Evolutionary conservation across 2,329 filamentous ascomycete genomes (phyloP).

Genomic region (Raffaelea arxii): DNA sequence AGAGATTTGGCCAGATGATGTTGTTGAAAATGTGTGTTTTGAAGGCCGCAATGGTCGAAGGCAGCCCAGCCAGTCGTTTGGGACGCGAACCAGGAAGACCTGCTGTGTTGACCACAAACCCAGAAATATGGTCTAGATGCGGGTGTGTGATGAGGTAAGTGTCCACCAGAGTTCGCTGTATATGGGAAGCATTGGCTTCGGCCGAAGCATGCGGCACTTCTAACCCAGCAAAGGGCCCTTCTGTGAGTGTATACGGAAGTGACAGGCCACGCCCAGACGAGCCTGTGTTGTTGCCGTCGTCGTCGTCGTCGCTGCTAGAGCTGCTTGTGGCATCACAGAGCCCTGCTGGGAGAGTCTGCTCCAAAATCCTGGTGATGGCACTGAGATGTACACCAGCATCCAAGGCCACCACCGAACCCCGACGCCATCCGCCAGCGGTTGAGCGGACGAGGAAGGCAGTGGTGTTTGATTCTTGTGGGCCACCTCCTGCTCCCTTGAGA

Average conservation of each 20-base stretch:
- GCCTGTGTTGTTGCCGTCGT: neutral
- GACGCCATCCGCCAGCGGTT: conserved; percentile 65
- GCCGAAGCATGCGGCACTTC: conserved; percentile 56
- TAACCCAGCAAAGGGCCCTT: conserved; percentile 74
- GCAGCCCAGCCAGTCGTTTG: conserved; percentile 78
- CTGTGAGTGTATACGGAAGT: conserved; percentile 45
- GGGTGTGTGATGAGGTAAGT: conserved; percentile 91
- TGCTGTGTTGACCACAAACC: conserved; percentile 88
- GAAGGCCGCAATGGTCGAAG: conserved; percentile 82
- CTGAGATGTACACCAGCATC: conserved; percentile 87
- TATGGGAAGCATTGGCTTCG: conserved; percentile 68
- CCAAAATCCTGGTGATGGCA: conserved; percentile 71
- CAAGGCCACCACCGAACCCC: conserved; percentile 78
- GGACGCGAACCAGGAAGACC: conserved; percentile 70
- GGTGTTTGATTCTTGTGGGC: conserved; percentile 80
- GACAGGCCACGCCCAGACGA: conserved; percentile 13
- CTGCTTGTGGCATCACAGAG: conserved; percentile 18
- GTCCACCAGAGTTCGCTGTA: conserved; percentile 72
- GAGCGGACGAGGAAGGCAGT: conserved; percentile 86
- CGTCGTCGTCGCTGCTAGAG: neutral
- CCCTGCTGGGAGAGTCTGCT: conserved; percentile 35
- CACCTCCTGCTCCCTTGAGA: conserved; percentile 78
- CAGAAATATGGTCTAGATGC: conserved; percentile 90
- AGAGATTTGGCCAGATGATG: conserved; percentile 93
- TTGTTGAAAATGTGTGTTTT: conserved; percentile 97